Evolutionary conservation across 257 asterid species (phyloP), one percentile per base, ranked within the genome.

Genomic region (Solanum bulbocastanum): DNA sequence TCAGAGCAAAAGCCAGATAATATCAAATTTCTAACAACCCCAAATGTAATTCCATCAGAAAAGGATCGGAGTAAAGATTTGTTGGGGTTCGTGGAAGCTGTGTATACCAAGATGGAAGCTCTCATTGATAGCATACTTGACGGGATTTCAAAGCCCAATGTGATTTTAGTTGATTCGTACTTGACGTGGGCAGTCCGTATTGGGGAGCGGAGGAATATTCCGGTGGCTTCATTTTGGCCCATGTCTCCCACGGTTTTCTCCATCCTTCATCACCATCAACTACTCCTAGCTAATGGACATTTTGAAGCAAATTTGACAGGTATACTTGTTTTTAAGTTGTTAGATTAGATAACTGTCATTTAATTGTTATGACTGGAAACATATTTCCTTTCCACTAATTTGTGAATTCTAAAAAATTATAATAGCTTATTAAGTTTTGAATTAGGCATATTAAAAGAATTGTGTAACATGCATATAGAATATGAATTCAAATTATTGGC

Each of bases 221-320:
- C 95, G 87, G 96, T 95, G 88, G 98, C 98, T 23, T 93, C 95
- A 8, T 87, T 94, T n/a, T 95, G 98, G 98, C 86, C 98, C 35
- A 92, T 91, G 94, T 94, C 98, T 39, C 94, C 94, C 1, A 87
- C 94, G 2, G 94, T 92, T 27, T 94, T 94, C 86, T 88, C 95
- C 2, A 44, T 91, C 2, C 90, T 90, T 86, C 84, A 92, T 91
- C 93, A 94, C 89, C 91, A 87, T 90, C 91, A 94, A 89, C 92
- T 91, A 62, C 76, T 94, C 62, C 68, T 46, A 7, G 86, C 30
- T 30, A 92, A 92, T 27, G 94, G 93, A 36, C 91, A 95, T 40
- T 90, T 90, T 86, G 93, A 93, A 0, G 81, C 91, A 32, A 89
- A 92, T 9, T 13, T 92, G 30, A 87, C 89, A 5, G 97, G 98